These are phyloP conservation scores for Fragilaria radians DNA, from an alignment of 108 stramenopile species.

Conservation along the genomic window DNA sequence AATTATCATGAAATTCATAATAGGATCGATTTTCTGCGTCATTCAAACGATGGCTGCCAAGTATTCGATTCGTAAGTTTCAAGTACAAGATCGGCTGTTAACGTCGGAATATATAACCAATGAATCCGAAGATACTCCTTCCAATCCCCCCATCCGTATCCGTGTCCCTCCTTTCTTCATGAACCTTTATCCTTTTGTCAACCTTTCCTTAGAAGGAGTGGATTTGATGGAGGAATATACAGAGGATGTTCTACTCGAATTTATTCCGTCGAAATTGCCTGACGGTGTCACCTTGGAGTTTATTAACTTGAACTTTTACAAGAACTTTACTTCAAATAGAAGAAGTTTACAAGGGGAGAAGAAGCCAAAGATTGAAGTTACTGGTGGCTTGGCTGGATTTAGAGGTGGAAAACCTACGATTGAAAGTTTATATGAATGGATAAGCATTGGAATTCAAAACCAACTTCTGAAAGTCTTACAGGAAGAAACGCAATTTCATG, in stretches of 20 bases:
- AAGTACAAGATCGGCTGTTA: too few relatives aligned
- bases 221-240: background rate
- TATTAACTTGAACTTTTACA: background rate
- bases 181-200: background rate
- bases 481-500: background rate
- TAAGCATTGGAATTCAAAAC: background rate
- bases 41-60: too few relatives aligned
- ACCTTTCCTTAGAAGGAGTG: background rate
- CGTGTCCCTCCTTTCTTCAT: background rate
- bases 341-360: background rate
- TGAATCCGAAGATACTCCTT: too few relatives aligned
- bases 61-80: too few relatives aligned
- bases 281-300: background rate
- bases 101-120: too few relatives aligned
- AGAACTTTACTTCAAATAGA: background rate
- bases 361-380: background rate
- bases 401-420: background rate
- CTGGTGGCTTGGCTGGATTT: background rate
- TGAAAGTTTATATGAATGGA: background rate
- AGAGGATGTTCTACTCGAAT: background rate
- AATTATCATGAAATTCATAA: too few relatives aligned
- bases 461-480: background rate
- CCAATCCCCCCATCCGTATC: too few relatives aligned
- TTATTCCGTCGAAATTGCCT: background rate
- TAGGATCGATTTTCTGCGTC: too few relatives aligned